Conservation (phyloP, 345 rosid genomes). For the Moricandia moricandioides region DNA sequence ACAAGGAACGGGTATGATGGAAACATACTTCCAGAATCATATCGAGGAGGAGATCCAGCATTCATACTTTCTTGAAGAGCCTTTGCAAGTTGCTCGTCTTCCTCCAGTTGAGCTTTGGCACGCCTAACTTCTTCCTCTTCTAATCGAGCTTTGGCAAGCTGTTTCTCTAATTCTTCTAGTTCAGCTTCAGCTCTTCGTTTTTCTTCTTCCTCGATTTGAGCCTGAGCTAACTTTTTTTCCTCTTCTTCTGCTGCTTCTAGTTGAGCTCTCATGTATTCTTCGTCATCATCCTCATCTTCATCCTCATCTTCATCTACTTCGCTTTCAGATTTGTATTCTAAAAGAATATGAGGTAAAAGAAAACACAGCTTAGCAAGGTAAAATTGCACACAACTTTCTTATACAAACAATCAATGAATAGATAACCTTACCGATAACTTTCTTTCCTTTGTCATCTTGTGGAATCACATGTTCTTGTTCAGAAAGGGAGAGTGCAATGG, state of each 20-base stretch:
- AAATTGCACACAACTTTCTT: conserved; percentile 7
- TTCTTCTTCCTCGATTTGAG: conserved; percentile 46
- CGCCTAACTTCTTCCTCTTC: conserved; percentile 49
- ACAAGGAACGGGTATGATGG: conserved; percentile 56
- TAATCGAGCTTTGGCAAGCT: conserved; percentile 34
- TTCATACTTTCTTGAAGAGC: conserved; percentile 84
- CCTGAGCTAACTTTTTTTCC: conserved; percentile 32
- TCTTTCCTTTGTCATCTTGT: conserved; percentile 69
- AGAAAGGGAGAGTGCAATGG: conserved; percentile 79
- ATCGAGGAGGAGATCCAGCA: conserved; percentile 54
- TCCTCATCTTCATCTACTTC: conserved; percentile 32
- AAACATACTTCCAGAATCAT: conserved; percentile 44
- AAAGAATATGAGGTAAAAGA: neutral
- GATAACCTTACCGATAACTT: conserved; percentile 58
- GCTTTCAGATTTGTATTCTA: conserved; percentile 50
- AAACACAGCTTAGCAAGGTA: conserved; percentile 21
- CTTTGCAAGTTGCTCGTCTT: conserved; percentile 84
- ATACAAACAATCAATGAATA: neutral
- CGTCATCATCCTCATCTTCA: conserved; percentile 24
- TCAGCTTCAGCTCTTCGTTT: conserved; percentile 38
- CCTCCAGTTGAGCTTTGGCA: conserved; percentile 65
- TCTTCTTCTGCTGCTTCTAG: conserved; percentile 41
- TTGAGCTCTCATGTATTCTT: conserved; percentile 31
- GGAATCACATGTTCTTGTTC: conserved; percentile 64
- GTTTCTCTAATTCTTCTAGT: conserved; percentile 44